phyloP scores from a whole-genome alignment of 2,329 filamentous ascomycete species.

The Trichoderma cornu-damae region DNA sequence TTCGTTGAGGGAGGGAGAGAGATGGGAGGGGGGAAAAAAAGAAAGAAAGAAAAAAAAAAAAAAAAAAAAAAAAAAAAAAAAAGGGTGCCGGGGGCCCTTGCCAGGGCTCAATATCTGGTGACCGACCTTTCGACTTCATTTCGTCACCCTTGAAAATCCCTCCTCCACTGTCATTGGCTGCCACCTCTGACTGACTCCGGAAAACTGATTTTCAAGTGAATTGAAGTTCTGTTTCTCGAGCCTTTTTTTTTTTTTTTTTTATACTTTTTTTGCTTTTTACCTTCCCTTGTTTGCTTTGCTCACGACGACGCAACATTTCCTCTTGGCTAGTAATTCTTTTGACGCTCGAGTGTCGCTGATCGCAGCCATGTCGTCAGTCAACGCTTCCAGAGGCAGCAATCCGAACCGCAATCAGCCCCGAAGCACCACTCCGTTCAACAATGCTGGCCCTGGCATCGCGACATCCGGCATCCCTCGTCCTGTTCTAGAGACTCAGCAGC shows the following conservation, averaged over 20 bases:
- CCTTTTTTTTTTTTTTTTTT: neutral
- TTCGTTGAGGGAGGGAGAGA: neutral
- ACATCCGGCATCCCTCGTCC: conserved; percentile 68
- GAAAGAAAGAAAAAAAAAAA: no score
- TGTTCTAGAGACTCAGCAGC: conserved; percentile 58
- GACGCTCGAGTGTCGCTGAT: conserved; percentile 7
- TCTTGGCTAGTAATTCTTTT: neutral
- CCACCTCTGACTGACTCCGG: conserved; percentile 9
- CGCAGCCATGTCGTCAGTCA: conserved; percentile 40
- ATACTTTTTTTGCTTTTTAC: no score
- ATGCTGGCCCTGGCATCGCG: conserved; percentile 44
- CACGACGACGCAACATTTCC: conserved; percentile 3
- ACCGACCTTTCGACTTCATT: conserved; percentile 18
- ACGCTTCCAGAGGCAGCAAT: conserved; percentile 61
- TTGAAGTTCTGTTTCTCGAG: conserved; percentile 3
- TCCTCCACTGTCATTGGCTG: conserved; percentile 20
- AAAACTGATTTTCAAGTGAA: conserved; percentile 14
- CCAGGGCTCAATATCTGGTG: conserved; percentile 18
- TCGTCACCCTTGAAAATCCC: conserved; percentile 20
- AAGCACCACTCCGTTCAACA: conserved; percentile 55
- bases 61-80: no score
- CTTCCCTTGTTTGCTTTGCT: neutral
- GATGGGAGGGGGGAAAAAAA: no score
- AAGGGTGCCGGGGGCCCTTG: conserved; percentile 16
- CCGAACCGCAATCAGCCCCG: conserved; percentile 57